phyloP scores from a whole-genome alignment of 805 yeast genomes.

The Metschnikowia similis region DNA sequence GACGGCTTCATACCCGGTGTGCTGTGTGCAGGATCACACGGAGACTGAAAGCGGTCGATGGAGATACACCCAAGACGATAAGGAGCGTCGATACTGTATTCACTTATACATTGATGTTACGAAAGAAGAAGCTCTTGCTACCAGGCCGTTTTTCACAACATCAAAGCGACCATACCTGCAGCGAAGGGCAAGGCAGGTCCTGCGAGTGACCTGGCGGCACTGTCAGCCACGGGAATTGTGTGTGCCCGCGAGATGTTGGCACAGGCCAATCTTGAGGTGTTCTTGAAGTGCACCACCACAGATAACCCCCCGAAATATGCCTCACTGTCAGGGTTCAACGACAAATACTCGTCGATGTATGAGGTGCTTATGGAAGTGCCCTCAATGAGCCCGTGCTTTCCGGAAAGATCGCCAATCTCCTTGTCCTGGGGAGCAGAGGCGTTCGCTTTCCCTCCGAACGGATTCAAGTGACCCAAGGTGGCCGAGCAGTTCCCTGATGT shows the following conservation, averaged over 20 bases:
- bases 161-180: conserved; percentile 13
- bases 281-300: conserved; percentile 32
- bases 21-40: background rate
- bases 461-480: conserved; percentile 35
- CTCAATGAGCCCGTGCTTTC: conserved; percentile 34
- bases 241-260: conserved; percentile 29
- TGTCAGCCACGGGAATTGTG: background rate
- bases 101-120: no score
- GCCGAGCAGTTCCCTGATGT: conserved; percentile 30
- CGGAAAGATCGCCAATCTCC: conserved; percentile 39
- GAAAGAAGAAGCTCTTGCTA: no score
- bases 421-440: conserved; percentile 21
- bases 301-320: conserved; percentile 29
- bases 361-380: conserved; percentile 23
- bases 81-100: no score
- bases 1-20: background rate
- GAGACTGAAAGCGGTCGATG: no score
- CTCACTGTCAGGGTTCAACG: conserved; percentile 24
- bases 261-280: conserved; percentile 34
- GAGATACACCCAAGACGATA: no score
- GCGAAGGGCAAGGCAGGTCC: conserved; percentile 10
- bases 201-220: conserved; percentile 5
- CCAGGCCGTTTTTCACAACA: conserved; percentile 1
- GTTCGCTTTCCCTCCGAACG: conserved; percentile 29
- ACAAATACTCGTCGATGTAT: conserved; percentile 29